Evolutionary conservation across 1,284 basidiomycete species (phyloP), one percentile per base, ranked within the genome.

Genomic region (Tilletia horrida): DNA sequence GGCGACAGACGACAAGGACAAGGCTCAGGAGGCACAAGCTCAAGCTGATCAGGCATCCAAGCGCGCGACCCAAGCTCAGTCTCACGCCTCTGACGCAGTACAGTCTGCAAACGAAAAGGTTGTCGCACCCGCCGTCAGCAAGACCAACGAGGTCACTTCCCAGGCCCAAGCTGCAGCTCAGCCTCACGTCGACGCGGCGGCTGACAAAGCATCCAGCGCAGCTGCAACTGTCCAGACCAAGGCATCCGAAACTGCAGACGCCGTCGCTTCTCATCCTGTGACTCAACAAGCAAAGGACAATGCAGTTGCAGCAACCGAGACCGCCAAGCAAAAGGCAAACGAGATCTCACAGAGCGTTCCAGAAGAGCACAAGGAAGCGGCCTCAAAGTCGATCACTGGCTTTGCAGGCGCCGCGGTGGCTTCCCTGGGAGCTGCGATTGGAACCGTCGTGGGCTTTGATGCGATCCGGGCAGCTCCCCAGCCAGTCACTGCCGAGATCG

Each of bases 381-480:
- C 29, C 29, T 9, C 27, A 59, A 16, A 25, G 25, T 31, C 27
- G 7, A 27, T 29, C 14, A 13, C 31, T 3, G 31, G 55, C 14
- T 3, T 59, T 9, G 55, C 29, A 25, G 27, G 14, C 9, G 55
- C 55, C 4, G 55, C 55, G 27, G 27, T 40, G 3, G 55, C 14
- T 1, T 7, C 29, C 4, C 27, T 59, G 2, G 55, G 55, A 1
- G 55, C 55, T 40, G 55, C 55, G 3, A 18, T 59, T 13, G 55
- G 55, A 16, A 40, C 55, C 27, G 55, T 59, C 9, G 27, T 59
- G 27, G 55, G 55, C 55, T 59, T 59, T 40, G 55, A 59, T 35
- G 31, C 31, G 25, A 3, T 59, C 29, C 27, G 55, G 6, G 16
- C 9, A 25, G 27, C 23, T 4, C 55, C 55, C 9, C 55, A 59